phyloP scores from a whole-genome alignment of 768 basidiomycete genomes.

The Podaxis rugospora region DNA sequence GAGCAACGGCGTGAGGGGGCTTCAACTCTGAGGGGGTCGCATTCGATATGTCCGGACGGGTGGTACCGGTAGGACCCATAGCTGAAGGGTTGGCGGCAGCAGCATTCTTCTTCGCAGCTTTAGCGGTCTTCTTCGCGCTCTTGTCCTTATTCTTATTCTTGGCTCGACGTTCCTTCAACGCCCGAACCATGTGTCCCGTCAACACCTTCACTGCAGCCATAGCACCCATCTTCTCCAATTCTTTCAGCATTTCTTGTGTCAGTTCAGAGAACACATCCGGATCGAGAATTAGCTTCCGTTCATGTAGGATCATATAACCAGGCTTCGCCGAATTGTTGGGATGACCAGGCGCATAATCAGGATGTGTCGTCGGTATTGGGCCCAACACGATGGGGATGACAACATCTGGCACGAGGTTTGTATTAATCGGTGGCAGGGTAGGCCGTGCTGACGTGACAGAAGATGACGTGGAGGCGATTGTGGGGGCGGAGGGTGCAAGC shows the following conservation, averaged over 20 bases:
- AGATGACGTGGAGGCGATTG: constrained; percentile 13
- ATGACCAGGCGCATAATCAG: constrained; percentile 43
- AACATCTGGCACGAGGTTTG: constrained; percentile 41
- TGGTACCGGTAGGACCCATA: not conserved
- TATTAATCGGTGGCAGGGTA: constrained; percentile 12
- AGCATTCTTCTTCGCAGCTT: constrained; percentile 23
- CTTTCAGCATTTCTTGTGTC: constrained; percentile 64
- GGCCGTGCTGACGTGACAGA: constrained; percentile 7
- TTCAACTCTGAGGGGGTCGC: constrained; percentile 4
- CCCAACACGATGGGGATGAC: constrained; percentile 76
- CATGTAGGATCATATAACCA: constrained; percentile 75
- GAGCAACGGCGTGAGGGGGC: constrained; percentile 4
- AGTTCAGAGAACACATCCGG: constrained; percentile 82
- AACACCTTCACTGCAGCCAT: constrained; percentile 77
- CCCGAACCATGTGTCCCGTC: constrained; percentile 81
- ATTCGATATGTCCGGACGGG: constrained; percentile 1
- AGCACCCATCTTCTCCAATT: constrained; percentile 77
- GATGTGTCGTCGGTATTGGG: constrained; percentile 62
- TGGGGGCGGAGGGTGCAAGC: constrained; percentile 15
- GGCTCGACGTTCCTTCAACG: constrained; percentile 69
- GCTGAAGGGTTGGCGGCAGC: constrained; percentile 8
- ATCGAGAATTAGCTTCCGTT: constrained; percentile 79
- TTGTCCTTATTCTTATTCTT: constrained; percentile 40
- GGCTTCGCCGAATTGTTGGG: constrained; percentile 47
- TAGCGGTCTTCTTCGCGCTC: constrained; percentile 24